Evolutionary conservation across 148 eudicot species (phyloP).

Genomic region (Dysphania ambrosioides): DNA sequence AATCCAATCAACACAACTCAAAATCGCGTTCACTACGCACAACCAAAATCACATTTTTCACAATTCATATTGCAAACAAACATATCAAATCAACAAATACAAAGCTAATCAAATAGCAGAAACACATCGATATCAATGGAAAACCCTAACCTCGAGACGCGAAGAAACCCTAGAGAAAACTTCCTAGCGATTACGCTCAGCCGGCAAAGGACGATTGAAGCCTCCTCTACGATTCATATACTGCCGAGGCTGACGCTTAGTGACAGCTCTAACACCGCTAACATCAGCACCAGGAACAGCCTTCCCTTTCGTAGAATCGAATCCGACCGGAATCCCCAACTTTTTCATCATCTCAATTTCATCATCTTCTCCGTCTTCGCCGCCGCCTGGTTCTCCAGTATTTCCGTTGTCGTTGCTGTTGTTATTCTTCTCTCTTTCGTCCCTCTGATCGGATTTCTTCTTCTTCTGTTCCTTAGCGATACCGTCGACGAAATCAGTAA

Average conservation of each 20-base stretch:
- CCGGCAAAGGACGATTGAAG: slow-evolving; percentile 92
- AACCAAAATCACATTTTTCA: neutral
- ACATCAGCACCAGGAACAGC: slow-evolving; percentile 78
- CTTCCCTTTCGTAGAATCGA: slow-evolving; percentile 91
- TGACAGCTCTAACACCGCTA: slow-evolving; percentile 77
- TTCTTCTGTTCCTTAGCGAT: slow-evolving; percentile 46
- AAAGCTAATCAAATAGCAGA: neutral
- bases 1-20: neutral
- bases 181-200: slow-evolving; percentile 65
- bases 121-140: neutral
- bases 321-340: slow-evolving; percentile 85
- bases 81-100: neutral
- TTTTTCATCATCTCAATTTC: slow-evolving; percentile 95
- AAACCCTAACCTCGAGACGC: neutral
- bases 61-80: neutral
- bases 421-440: slow-evolving; percentile 6
- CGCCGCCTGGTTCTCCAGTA: slow-evolving; percentile 21
- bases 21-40: no score
- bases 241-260: slow-evolving; percentile 91
- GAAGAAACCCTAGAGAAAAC: neutral
- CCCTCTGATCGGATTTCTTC: slow-evolving; percentile 35
- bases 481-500: slow-evolving; percentile 53
- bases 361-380: slow-evolving; percentile 54
- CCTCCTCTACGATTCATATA: slow-evolving; percentile 98
- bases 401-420: slow-evolving; percentile 20